Conservation (phyloP, 345 rosid species). For the Rubroshorea leprosula region DNA sequence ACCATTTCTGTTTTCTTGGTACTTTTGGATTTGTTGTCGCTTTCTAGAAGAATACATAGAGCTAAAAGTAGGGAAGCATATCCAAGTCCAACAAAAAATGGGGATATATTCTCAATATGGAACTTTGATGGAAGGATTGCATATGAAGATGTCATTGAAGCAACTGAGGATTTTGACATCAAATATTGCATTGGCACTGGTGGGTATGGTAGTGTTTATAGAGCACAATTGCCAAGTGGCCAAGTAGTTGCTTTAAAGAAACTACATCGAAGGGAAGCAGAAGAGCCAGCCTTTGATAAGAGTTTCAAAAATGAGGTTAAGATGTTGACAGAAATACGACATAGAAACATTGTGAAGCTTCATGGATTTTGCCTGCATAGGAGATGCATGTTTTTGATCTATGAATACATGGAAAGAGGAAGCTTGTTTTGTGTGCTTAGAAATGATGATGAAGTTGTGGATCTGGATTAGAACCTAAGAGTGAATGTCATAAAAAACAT, state of each 20-base stretch:
- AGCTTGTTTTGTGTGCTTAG: constrained; percentile 7
- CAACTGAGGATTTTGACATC: constrained; percentile 12
- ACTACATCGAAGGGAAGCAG: constrained; percentile 10
- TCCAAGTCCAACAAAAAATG: neutral
- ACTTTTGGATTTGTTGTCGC: neutral
- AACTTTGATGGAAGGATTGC: constrained; percentile 11
- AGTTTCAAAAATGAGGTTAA: constrained; percentile 8
- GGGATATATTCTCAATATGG: constrained; percentile 13
- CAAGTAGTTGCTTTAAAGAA: constrained; percentile 10
- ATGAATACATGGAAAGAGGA: constrained; percentile 2
- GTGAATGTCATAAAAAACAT: constrained; percentile 1
- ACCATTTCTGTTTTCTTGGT: neutral
- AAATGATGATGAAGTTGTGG: constrained; percentile 9
- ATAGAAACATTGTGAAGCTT: constrained; percentile 11
- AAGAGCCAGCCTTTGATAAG: constrained; percentile 2
- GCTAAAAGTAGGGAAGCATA: neutral
- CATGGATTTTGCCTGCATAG: constrained; percentile 9
- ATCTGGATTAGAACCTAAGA: constrained; percentile 4
- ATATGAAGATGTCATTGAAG: constrained; percentile 7
- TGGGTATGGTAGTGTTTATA: constrained; percentile 11
- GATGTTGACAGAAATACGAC: constrained; percentile 4
- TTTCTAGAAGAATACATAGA: neutral
- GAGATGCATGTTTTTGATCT: constrained; percentile 5
- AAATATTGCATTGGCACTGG: constrained; percentile 10
- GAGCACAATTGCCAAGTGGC: constrained; percentile 5